A percentile compares a stretch with the other conserved stretches of the same genome.
phyloP scores from a whole-genome alignment of 208 protist genomes.

The Leishmania tarentolae region DNA sequence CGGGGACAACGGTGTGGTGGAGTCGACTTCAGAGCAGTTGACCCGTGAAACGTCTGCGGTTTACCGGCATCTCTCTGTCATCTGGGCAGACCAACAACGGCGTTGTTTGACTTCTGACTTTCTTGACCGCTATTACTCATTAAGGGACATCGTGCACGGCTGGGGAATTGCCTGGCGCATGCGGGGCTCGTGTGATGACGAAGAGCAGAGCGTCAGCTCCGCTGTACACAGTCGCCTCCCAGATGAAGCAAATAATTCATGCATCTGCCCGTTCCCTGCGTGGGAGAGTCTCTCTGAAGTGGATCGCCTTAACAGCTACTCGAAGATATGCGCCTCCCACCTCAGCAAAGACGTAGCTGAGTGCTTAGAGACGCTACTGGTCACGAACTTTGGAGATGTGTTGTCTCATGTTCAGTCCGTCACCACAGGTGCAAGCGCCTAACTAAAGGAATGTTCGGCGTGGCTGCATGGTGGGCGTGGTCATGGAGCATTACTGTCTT shows the following conservation, averaged over 20 bases:
- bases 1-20: neutral
- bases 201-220: neutral
- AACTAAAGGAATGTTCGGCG: neutral
- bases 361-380: conserved; percentile 4
- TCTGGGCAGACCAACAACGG: conserved; percentile 1
- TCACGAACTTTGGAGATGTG: conserved; percentile 17
- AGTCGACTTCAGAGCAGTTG: neutral
- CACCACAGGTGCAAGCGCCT: neutral
- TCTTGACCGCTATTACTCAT: conserved; percentile 13
- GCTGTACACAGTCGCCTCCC: too few species aligned
- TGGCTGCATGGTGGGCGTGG: neutral
- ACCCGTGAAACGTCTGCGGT: neutral
- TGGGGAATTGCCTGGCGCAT: conserved; percentile 20
- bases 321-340: conserved; percentile 13
- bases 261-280: neutral
- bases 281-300: conserved; percentile 12
- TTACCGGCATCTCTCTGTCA: neutral
- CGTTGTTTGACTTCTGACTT: neutral
- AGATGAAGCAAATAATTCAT: neutral
- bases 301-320: conserved; percentile 9
- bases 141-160: conserved; percentile 21
- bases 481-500: neutral
- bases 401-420: conserved; percentile 1
- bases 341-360: conserved; percentile 10
- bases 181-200: neutral